Evolutionary conservation across 495 filamentous ascomycete species (phyloP).

Genomic region (Penicillium coprophilum): DNA sequence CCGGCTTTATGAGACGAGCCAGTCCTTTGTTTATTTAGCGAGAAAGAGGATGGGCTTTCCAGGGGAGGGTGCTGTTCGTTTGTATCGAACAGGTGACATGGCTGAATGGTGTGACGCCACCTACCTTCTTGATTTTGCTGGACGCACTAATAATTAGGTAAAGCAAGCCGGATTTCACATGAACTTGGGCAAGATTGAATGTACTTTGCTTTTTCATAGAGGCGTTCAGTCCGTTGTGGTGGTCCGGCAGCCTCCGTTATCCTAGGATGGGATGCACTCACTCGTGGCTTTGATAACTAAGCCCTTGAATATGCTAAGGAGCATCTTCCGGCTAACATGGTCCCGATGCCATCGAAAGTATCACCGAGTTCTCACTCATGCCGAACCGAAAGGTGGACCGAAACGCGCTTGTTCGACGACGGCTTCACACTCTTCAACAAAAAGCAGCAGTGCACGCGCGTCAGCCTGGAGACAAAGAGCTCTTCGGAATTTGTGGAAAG

Average conservation of each 20-base stretch:
- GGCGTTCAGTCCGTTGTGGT: not conserved
- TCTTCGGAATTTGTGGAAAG: not conserved
- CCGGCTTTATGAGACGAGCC: too few species aligned
- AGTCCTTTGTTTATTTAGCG: too few species aligned
- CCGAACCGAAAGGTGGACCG: not conserved
- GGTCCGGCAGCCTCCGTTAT: not conserved
- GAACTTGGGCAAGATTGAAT: slow-evolving; percentile 44
- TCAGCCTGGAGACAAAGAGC: too few species aligned
- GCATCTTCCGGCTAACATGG: not conserved
- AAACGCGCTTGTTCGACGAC: not conserved
- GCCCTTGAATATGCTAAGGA: not conserved
- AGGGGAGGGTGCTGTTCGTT: too few species aligned
- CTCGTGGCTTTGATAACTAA: not conserved
- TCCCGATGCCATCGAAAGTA: not conserved
- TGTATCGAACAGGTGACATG: slow-evolving; percentile 31
- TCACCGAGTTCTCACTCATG: not conserved
- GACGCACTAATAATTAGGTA: slow-evolving; percentile 44
- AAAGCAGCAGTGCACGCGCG: too few species aligned
- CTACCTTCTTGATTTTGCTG: slow-evolving; percentile 37
- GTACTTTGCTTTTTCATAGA: not conserved
- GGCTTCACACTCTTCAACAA: not conserved
- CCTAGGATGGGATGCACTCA: not conserved
- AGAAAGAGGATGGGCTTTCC: too few species aligned
- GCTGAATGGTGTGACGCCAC: slow-evolving; percentile 22
- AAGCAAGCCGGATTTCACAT: slow-evolving; percentile 42